A percentile compares a stretch with the other conserved stretches of the same genome.
phyloP scores from a whole-genome alignment of 2,329 filamentous ascomycete genomes.

The Myriangium duriaei region DNA sequence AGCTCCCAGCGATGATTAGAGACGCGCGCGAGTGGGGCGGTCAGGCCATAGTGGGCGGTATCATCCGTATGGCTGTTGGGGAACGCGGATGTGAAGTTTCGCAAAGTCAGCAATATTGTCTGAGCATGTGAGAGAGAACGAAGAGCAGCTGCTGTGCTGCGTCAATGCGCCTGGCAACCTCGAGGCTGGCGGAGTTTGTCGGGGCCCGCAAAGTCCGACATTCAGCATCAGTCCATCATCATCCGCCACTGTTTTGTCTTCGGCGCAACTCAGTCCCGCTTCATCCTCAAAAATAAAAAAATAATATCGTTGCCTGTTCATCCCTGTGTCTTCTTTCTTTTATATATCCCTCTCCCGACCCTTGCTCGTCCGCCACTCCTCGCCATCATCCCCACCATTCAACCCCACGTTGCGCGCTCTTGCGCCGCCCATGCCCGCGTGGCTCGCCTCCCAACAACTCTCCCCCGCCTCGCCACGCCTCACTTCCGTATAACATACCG shows the following conservation, averaged over 20 bases:
- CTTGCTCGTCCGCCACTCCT: background rate
- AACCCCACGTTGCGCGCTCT: constrained; percentile 7
- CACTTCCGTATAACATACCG: constrained; percentile 5
- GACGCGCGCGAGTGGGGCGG: no score
- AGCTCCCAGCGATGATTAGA: no score
- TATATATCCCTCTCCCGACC: background rate
- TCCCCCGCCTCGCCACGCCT: background rate
- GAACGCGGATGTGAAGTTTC: no score
- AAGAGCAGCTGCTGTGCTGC: no score
- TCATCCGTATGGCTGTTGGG: no score
- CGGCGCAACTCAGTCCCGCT: background rate
- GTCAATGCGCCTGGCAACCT: no score
- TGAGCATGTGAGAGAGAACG: no score
- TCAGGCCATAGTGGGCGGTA: no score
- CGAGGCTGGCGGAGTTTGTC: background rate
- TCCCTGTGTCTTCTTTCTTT: background rate
- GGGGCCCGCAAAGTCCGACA: background rate
- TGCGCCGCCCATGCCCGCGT: background rate
- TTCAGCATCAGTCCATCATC: no score
- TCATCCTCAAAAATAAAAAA: background rate
- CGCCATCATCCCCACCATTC: constrained; percentile 5
- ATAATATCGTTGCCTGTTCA: background rate
- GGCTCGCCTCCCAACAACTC: background rate
- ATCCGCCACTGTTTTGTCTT: no score
- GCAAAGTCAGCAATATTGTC: no score